Evolutionary conservation across 805 yeast species (phyloP).

Genomic region (Kodamaea fukazawae): DNA sequence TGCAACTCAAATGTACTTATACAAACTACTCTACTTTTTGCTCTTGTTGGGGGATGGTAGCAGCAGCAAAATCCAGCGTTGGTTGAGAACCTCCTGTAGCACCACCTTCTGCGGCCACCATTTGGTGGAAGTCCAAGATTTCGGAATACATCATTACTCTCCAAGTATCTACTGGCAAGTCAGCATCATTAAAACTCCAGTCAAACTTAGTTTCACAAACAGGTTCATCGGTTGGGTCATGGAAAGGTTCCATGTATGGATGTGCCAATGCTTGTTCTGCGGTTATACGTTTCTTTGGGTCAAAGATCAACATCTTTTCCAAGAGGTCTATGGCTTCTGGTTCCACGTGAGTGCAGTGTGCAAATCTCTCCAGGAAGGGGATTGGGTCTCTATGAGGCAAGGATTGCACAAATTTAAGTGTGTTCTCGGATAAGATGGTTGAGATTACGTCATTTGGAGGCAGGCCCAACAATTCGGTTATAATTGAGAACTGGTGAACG

Average conservation of each 20-base stretch:
- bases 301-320: slow-evolving; percentile 89
- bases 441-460: slow-evolving; percentile 96
- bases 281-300: slow-evolving; percentile 89
- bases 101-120: slow-evolving; percentile 47
- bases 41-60: no score
- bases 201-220: slow-evolving; percentile 89
- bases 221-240: slow-evolving; percentile 97
- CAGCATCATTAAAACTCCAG: slow-evolving; percentile 98
- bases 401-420: slow-evolving; percentile 88
- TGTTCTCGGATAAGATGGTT: slow-evolving; percentile 93
- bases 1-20: no score
- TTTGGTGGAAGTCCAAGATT: slow-evolving; percentile 92
- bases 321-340: slow-evolving; percentile 86
- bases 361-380: slow-evolving; percentile 79
- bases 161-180: slow-evolving; percentile 97
- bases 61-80: no score
- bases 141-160: slow-evolving; percentile 99
- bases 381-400: slow-evolving; percentile 92
- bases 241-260: slow-evolving; percentile 91
- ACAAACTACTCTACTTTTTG: no score
- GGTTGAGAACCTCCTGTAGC: not conserved
- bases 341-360: slow-evolving; percentile 57
- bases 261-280: slow-evolving; percentile 89
- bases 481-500: slow-evolving; percentile 95
- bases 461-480: slow-evolving; percentile 92